A percentile compares a stretch with the other conserved stretches of the same genome.
Evolutionary conservation across 257 asterid genomes (phyloP).

Genomic region (Euphrasia confusa): DNA sequence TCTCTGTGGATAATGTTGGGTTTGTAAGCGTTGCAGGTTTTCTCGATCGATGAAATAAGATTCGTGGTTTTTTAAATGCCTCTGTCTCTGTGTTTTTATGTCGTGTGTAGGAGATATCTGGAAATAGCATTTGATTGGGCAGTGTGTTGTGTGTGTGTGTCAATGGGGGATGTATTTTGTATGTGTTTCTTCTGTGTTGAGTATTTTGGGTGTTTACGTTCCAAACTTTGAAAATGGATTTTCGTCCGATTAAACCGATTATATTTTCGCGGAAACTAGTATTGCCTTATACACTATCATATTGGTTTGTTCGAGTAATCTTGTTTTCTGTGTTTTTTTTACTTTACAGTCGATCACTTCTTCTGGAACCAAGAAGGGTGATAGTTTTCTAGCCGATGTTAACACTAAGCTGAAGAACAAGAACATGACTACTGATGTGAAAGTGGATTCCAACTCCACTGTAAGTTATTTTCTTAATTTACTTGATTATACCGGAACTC

Average conservation of each 20-base stretch:
- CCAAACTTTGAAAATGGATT: neutral
- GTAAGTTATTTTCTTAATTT: conserved; percentile 32
- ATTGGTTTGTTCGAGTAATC: neutral
- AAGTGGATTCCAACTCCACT: conserved; percentile 69
- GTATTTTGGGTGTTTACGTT: neutral
- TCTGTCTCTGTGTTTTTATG: neutral
- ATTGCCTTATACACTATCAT: neutral
- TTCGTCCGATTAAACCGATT: neutral
- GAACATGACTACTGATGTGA: conserved; percentile 69
- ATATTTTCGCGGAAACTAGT: neutral
- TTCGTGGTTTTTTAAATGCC: conserved; percentile 9
- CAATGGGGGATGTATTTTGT: neutral
- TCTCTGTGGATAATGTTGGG: neutral
- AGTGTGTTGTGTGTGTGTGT: no score
- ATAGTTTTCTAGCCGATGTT: conserved; percentile 57
- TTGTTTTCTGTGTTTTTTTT: neutral
- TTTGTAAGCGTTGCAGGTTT: conserved; percentile 8
- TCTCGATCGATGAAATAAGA: conserved; percentile 14
- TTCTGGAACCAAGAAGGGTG: conserved; percentile 67
- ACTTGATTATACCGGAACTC: neutral
- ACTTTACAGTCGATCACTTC: conserved; percentile 61
- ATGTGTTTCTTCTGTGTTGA: neutral
- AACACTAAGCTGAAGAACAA: conserved; percentile 66
- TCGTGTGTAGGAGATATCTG: conserved; percentile 4
- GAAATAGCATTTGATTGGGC: neutral